Percentiles rank a stretch among this genome's conserved stretches.
Conservation (phyloP, 495 filamentous ascomycete species). For the Letharia columbiana region DNA sequence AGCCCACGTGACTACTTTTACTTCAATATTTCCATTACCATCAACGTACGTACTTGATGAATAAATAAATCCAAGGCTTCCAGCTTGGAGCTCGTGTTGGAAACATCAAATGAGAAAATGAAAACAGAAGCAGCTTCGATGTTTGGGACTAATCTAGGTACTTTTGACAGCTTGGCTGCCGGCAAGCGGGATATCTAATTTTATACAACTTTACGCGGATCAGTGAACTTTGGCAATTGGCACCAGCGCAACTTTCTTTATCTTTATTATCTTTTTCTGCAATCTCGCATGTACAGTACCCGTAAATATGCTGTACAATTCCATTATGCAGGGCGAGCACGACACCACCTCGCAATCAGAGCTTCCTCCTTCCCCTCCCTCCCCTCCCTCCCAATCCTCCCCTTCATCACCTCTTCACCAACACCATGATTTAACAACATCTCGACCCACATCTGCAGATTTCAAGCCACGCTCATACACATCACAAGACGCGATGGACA, state of each 20-base stretch:
- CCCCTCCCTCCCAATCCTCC: neutral
- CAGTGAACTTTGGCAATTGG: neutral
- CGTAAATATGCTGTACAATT: conserved; percentile 39
- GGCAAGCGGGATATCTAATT: neutral
- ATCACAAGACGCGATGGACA: conserved; percentile 35
- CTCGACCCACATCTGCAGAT: conserved; percentile 4
- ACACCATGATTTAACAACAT: neutral
- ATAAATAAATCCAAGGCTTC: too few relatives aligned
- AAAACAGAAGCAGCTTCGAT: too few relatives aligned
- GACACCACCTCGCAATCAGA: conserved; percentile 29
- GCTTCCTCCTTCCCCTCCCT: neutral
- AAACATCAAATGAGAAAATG: too few relatives aligned
- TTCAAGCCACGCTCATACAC: conserved; percentile 11
- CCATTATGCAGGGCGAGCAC: conserved; percentile 37
- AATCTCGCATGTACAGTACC: conserved; percentile 4
- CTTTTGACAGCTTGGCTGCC: neutral
- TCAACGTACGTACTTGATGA: too few relatives aligned
- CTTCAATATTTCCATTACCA: too few relatives aligned
- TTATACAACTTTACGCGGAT: neutral
- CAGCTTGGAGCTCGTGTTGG: too few relatives aligned
- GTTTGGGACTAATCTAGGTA: too few relatives aligned
- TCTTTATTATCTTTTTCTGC: neutral
- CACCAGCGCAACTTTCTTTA: conserved; percentile 3
- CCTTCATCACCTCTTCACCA: neutral
- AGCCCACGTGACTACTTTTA: too few relatives aligned